Evolutionary conservation across 306 rosid species (phyloP), one percentile per base, ranked within the genome.

Genomic region (Prosopis cineraria): DNA sequence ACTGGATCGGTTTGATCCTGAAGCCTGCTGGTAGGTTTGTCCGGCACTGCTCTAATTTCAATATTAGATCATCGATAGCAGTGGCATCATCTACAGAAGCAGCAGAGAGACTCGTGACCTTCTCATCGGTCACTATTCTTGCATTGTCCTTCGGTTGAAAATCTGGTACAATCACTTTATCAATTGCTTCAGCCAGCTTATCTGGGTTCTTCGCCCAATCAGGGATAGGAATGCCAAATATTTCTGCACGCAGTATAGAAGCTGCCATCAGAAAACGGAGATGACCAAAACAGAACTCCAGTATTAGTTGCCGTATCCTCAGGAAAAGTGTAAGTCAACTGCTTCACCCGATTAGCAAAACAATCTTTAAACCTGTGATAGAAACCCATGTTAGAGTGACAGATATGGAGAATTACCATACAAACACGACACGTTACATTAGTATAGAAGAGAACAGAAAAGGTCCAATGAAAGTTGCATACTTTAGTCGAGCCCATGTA

Each of bases 261-360:
- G 87, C 96, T 68, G 97, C 96, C 90, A 87, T 83, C 68, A 89
- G 79, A 89, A 85, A 92, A 70, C 89, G 99, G 99, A 40, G 99
- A 98, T 52, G 99, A 95, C 99, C 99, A 95, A 87, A 95, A 95
- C 24, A 94, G 96, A 68, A 89, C 89, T 68, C 99, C 99, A 27
- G 91, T 95, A 81, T 98, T 93, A 11, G 99, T 95, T 69, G 87
- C 79, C 65, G 99, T 97, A 86, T 95, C 93, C 86, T 95, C 99
- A 31, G 99, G 99, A 33, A 95, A 95, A 68, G 97, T 95, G 86
- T 89, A 95, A 43, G 75, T 81, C 84, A 95, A 88, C 86, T 95
- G 99, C 90, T 95, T 95, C 45, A 95, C 93, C 43, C 98, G 93
- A 81, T 93, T 52, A 17, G 87, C 67, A 88, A 88, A 95, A 85